Conservation (phyloP, 2,329 filamentous ascomycete genomes). For the Xylariaceae sp. region DNA sequence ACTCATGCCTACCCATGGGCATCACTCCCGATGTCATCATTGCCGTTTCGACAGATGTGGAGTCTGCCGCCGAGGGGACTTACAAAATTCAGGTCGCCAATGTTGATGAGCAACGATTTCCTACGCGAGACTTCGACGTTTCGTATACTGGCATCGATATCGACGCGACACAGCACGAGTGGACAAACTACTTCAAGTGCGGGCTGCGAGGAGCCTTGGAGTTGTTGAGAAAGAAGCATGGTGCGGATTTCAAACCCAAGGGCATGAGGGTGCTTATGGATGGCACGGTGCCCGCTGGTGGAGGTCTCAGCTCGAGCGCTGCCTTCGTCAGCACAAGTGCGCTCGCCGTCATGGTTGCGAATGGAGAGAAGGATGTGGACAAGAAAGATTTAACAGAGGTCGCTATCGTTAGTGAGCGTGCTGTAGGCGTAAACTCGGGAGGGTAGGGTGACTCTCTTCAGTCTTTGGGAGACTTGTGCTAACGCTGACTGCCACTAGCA, state of each 20-base stretch:
- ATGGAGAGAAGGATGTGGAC: slow-evolving; percentile 73
- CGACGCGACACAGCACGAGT: slow-evolving; percentile 81
- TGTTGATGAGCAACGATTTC: slow-evolving; percentile 72
- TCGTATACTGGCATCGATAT: slow-evolving; percentile 68
- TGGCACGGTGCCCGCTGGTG: slow-evolving; percentile 87
- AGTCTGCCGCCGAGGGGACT: slow-evolving; percentile 46
- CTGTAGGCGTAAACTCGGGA: slow-evolving; percentile 94
- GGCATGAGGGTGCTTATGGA: slow-evolving; percentile 89
- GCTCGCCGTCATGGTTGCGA: slow-evolving; percentile 81
- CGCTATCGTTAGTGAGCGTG: slow-evolving; percentile 89
- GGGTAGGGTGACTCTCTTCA: slow-evolving; percentile 56
- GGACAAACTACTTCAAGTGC: slow-evolving; percentile 98
- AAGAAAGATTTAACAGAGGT: slow-evolving; percentile 92
- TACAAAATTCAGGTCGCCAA: slow-evolving; percentile 78
- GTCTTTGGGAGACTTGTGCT: slow-evolving; percentile 15
- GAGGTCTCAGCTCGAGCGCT: slow-evolving; percentile 88
- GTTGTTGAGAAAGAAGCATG: slow-evolving; percentile 67
- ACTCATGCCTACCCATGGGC: slow-evolving; percentile 93
- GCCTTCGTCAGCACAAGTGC: slow-evolving; percentile 91
- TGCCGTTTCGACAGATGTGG: slow-evolving; percentile 61
- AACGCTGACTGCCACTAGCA: slow-evolving; percentile 49
- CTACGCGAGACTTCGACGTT: slow-evolving; percentile 70
- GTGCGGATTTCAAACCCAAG: slow-evolving; percentile 59
- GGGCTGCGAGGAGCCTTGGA: slow-evolving; percentile 80
- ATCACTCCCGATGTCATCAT: slow-evolving; percentile 89